phyloP scores from a whole-genome alignment of 139 green algal genomes.

The Picochlorum sp. region DNA sequence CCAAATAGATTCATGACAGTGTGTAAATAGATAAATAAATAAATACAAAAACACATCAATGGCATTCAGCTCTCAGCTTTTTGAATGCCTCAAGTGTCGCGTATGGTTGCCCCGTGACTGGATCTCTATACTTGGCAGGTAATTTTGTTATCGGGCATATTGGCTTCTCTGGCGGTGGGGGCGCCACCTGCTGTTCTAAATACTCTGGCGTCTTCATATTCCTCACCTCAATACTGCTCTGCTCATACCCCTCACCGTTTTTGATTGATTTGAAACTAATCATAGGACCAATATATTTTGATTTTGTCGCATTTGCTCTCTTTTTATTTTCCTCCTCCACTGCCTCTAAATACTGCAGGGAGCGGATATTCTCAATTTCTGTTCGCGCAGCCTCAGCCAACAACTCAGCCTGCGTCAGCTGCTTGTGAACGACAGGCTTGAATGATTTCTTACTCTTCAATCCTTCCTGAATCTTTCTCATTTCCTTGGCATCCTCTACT shows the following conservation, averaged over 20 bases:
- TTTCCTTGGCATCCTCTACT: slow-evolving; percentile 42
- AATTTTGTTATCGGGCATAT: slow-evolving; percentile 31
- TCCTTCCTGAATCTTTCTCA: slow-evolving; percentile 19
- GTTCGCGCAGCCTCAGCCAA: slow-evolving; percentile 76
- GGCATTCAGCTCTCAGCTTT: slow-evolving; percentile 15
- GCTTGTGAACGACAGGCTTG: slow-evolving; percentile 11
- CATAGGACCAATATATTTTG: slow-evolving; percentile 43
- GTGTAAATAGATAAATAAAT: neutral
- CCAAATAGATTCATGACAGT: slow-evolving; percentile 2
- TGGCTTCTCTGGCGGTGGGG: neutral
- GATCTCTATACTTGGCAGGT: slow-evolving; percentile 42
- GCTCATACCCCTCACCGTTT: slow-evolving; percentile 13
- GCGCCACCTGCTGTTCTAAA: slow-evolving; percentile 20
- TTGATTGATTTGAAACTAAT: slow-evolving; percentile 36
- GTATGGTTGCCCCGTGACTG: slow-evolving; percentile 35
- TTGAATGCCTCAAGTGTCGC: slow-evolving; percentile 32
- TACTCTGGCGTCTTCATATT: slow-evolving; percentile 40
- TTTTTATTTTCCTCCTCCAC: slow-evolving; percentile 55
- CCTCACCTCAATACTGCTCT: slow-evolving; percentile 35
- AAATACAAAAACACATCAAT: neutral
- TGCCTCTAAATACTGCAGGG: slow-evolving; percentile 49
- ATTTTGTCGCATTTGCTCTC: slow-evolving; percentile 33
- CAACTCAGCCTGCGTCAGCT: slow-evolving; percentile 72
- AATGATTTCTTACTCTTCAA: slow-evolving; percentile 16
- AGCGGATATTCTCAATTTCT: slow-evolving; percentile 67